Base-by-base conservation (phyloP, 805 yeast genomes). In the Helenozyma baotianmanensis region DNA sequence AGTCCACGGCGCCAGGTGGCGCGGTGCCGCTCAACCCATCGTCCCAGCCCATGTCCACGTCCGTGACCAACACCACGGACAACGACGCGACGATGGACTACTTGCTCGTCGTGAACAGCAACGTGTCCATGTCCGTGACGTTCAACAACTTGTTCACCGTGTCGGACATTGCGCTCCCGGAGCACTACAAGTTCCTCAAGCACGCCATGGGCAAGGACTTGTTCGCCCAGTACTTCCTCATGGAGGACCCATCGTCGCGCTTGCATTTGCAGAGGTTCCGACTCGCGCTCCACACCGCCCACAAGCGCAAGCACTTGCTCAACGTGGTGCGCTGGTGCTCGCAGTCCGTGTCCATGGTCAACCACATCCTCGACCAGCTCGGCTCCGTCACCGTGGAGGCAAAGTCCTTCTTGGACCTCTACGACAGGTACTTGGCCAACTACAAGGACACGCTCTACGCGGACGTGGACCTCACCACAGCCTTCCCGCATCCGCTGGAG, bases 361-460 rank as follows among this genome's bases (percentile, higher is more conserved):
- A 49, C 27, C 55, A 54, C 32, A 38, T 60, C 6, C 29, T 39
- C 8, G 51, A 40, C 6, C 60, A 56, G 29, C 25, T 60, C 3
- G 19, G 29, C 2, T 22, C 29, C 6, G 31, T 61, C 8, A 33
- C 42, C 4, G 32, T 33, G 4, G 62, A 58, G 30, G 39, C 56
- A 4, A 45, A 35, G 10, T 52, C 56, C 5, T 62, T 56, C 36
- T 35, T 58, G 9, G 28, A 38, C 2, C 34, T 54, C 3, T 50
- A 51, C 22, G 69, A 64, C 33, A 40, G 68, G 10, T 54, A 62
- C 35, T 36, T 65, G 18, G 39, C 56, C 8, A 65, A 64, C 29
- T 51, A 55, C 29, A 50, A 46, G 26, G 68, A 62, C 30, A 42
- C 55, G 8, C 23, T 61, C 1, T 42, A 38, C 9, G 48, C 34